Conservation (phyloP, 1,139 yeast genomes). For the Suhomyces coccinellae region DNA sequence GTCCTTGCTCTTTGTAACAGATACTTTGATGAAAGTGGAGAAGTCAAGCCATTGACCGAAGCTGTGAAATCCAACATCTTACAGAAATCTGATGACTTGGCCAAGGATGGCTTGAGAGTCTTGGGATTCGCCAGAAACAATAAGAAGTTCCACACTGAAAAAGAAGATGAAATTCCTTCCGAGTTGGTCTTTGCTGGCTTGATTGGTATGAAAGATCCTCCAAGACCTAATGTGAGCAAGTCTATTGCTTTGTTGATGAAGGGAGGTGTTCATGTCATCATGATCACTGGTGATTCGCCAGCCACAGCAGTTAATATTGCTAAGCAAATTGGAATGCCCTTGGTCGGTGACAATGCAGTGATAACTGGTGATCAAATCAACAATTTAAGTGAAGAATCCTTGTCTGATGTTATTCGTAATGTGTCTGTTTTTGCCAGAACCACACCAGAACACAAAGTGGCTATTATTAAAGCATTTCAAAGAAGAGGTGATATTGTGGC, state of each 20-base stretch:
- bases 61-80: conserved; percentile 47
- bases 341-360: conserved; percentile 63
- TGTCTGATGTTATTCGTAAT: conserved; percentile 71
- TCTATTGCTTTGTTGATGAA: conserved; percentile 73
- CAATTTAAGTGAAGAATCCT: conserved; percentile 62
- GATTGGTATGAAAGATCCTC: conserved; percentile 96
- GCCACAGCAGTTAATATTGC: conserved; percentile 93
- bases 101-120: conserved; percentile 83
- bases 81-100: conserved; percentile 62
- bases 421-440: conserved; percentile 95
- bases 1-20: conserved; percentile 62
- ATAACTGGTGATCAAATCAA: conserved; percentile 85
- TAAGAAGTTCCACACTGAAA: conserved; percentile 28
- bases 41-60: conserved; percentile 52
- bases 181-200: conserved; percentile 78
- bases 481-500: conserved; percentile 94
- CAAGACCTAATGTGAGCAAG: conserved; percentile 76
- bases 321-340: conserved; percentile 86
- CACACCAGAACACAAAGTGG: conserved; percentile 92
- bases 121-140: conserved; percentile 71
- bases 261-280: conserved; percentile 93
- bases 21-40: conserved; percentile 61
- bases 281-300: conserved; percentile 97
- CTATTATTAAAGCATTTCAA: conserved; percentile 89
- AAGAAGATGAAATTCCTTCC: conserved; percentile 41